Evolutionary conservation across 2,329 filamentous ascomycete genomes (phyloP).

Genomic region (Aschersonia sp.): DNA sequence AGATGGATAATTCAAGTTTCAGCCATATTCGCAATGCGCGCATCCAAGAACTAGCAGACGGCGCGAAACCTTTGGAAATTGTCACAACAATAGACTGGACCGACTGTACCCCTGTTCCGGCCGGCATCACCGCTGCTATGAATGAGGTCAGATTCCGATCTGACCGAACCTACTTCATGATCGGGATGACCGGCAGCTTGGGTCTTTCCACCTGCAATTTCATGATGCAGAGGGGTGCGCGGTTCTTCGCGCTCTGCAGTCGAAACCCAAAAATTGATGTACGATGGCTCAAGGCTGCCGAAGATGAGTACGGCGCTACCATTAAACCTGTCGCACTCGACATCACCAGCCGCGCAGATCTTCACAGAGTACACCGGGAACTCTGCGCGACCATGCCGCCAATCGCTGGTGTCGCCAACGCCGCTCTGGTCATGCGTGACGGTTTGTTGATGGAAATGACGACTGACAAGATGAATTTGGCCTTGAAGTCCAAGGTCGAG

Average conservation of each 20-base stretch:
- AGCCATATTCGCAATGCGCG: not conserved
- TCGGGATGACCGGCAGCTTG: constrained; percentile 16
- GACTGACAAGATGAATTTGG: constrained; percentile 9
- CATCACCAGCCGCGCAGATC: not conserved
- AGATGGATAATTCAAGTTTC: not conserved
- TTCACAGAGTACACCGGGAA: constrained; percentile 1
- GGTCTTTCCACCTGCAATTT: constrained; percentile 20
- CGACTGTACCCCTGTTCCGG: not conserved
- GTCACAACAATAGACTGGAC: not conserved
- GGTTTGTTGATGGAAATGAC: constrained; percentile 13
- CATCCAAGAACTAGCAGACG: not conserved
- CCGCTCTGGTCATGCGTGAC: constrained; percentile 28
- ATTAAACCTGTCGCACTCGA: not conserved
- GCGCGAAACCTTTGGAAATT: not conserved
- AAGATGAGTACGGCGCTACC: not conserved
- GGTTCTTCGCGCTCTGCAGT: not conserved
- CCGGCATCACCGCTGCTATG: not conserved
- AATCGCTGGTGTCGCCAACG: constrained; percentile 26
- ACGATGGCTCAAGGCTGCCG: not conserved
- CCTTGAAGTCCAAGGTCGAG: constrained; percentile 19
- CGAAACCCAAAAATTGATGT: not conserved
- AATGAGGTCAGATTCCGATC: not conserved
- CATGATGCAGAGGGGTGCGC: constrained; percentile 17
- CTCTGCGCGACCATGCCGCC: constrained; percentile 14
- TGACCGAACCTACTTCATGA: constrained; percentile 12